Conservation (phyloP, 1,284 basidiomycete species). For the Moesziomyces sp. region DNA sequence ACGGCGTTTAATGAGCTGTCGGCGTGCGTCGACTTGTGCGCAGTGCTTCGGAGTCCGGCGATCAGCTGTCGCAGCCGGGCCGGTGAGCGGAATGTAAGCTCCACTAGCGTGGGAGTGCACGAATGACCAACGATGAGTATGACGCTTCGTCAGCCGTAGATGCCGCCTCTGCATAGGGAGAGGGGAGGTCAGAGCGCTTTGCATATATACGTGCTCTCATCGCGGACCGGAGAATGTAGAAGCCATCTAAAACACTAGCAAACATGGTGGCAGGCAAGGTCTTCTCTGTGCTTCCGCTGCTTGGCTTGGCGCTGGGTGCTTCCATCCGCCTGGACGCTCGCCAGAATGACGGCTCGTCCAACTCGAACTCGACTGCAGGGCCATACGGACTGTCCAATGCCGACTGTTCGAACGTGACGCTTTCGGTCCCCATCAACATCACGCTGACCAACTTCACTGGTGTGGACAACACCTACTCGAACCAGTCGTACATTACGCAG, state of each 20-base stretch:
- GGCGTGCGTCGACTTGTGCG: too few relatives aligned
- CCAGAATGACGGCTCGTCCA: background rate
- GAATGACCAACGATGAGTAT: too few relatives aligned
- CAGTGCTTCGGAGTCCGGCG: too few relatives aligned
- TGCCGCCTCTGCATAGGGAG: too few relatives aligned
- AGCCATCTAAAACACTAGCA: background rate
- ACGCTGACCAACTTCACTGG: constrained; percentile 34
- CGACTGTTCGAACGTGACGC: constrained; percentile 21
- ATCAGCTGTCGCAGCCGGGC: too few relatives aligned
- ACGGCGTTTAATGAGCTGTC: too few relatives aligned
- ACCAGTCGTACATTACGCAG: constrained; percentile 42
- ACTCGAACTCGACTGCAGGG: constrained; percentile 19
- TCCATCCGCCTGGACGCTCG: constrained; percentile 19
- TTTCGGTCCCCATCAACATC: constrained; percentile 28
- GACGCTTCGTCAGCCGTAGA: too few relatives aligned
- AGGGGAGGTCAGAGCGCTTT: too few relatives aligned
- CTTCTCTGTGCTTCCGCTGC: constrained; percentile 11
- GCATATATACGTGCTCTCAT: too few relatives aligned
- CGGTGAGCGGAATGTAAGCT: too few relatives aligned
- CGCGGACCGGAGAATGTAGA: too few relatives aligned
- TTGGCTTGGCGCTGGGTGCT: constrained; percentile 19
- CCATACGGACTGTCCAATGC: constrained; percentile 47
- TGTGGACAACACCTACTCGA: constrained; percentile 39
- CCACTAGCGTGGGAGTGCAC: too few relatives aligned
- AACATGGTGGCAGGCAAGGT: constrained; percentile 14